Percentiles rank a stretch among this genome's conserved stretches.
Conservation (phyloP, 176 grass and related monocot genomes). For the Alopecurus myosuroides region DNA sequence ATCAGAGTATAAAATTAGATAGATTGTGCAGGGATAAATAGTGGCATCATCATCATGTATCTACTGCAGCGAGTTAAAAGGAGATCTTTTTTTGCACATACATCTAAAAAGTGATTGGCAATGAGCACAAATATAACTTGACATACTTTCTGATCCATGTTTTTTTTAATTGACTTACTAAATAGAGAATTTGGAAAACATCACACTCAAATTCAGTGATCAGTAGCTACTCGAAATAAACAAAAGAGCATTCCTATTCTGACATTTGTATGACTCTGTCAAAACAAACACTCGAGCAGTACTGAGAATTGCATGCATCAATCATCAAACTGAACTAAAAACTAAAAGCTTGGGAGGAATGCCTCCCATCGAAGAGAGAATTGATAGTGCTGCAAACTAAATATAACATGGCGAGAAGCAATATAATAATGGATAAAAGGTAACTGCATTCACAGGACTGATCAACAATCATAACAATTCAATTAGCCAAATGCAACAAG, state of each 20-base stretch:
- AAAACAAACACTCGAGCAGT: not conserved
- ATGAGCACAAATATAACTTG: not conserved
- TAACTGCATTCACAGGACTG: not conserved
- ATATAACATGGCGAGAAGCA: not conserved
- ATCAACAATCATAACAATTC: not conserved
- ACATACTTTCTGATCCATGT: not conserved
- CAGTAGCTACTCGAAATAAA: not conserved
- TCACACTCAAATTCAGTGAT: not conserved
- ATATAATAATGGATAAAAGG: not conserved
- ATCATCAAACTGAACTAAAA: not conserved
- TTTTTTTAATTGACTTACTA: not conserved
- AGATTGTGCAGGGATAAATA: not conserved
- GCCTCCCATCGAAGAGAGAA: not conserved
- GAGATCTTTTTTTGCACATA: not conserved
- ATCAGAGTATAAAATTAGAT: conserved; percentile 13
- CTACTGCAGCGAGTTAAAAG: not conserved
- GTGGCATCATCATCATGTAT: not conserved
- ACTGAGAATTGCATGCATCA: not conserved
- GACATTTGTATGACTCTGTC: not conserved
- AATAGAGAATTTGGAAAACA: not conserved
- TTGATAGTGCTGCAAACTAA: not conserved
- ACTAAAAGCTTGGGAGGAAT: not conserved
- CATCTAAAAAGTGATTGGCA: not conserved
- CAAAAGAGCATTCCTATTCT: not conserved
- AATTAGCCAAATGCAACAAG: conserved; percentile 8